phyloP scores from a whole-genome alignment of 176 grass and related monocot genomes.

The Urochloa ruziziensis region DNA sequence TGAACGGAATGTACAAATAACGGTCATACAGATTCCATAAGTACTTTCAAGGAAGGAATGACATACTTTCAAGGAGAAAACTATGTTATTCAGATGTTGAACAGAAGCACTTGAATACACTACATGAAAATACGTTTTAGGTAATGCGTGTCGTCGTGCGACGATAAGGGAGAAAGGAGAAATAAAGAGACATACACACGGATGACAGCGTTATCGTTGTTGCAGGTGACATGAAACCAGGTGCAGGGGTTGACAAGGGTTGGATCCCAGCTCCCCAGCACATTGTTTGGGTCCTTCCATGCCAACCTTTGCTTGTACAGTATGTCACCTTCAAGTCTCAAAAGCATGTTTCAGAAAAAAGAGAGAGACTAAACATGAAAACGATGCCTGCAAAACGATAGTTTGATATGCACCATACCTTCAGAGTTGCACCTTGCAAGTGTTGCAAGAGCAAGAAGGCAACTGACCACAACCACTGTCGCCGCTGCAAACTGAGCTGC shows the following conservation, averaged over 20 bases:
- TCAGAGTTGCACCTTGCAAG: slow-evolving; percentile 40
- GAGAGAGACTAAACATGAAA: background rate
- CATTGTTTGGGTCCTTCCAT: slow-evolving; percentile 35
- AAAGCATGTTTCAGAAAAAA: background rate
- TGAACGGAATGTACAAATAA: background rate
- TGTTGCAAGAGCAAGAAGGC: background rate
- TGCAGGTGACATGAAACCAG: slow-evolving; percentile 45
- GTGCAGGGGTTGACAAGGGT: slow-evolving; percentile 47
- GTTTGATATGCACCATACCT: slow-evolving; percentile 3
- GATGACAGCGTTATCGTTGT: slow-evolving; percentile 32
- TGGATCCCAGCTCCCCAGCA: slow-evolving; percentile 46
- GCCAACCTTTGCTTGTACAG: slow-evolving; percentile 14
- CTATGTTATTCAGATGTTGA: background rate
- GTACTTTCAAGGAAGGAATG: too few species aligned
- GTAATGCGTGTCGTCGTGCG: too few species aligned
- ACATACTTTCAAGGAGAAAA: background rate
- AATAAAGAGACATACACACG: slow-evolving; percentile 31
- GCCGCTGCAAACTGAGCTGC: background rate
- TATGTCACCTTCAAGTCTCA: slow-evolving; percentile 34
- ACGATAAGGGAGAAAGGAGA: background rate
- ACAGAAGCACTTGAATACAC: background rate
- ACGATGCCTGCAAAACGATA: background rate
- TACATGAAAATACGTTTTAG: too few species aligned
- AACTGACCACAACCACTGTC: background rate
- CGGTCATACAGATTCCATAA: too few species aligned